These are phyloP conservation scores for Phytophthora parvispora DNA, from an alignment of 352 stramenopile species.

Conservation along the genomic window DNA sequence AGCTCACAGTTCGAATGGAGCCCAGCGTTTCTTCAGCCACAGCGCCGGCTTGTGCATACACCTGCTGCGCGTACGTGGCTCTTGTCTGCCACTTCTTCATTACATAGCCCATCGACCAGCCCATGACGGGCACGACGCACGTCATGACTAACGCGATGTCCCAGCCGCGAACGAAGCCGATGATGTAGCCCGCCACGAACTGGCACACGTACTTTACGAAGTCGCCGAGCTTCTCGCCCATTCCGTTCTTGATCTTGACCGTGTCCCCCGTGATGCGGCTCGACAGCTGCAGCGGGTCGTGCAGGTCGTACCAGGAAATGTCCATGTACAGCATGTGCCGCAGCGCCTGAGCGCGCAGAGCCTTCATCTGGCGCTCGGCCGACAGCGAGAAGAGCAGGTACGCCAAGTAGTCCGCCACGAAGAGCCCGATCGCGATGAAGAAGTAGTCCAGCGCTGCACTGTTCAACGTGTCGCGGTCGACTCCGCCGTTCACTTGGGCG, in stretches of 20 bases:
- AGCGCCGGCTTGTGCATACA: slow-evolving; percentile 53
- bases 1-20: slow-evolving; percentile 50
- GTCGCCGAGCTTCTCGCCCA: slow-evolving; percentile 56
- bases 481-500: slow-evolving; percentile 26
- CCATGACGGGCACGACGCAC: slow-evolving; percentile 49
- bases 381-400: slow-evolving; percentile 24
- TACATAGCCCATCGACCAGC: too few relatives aligned
- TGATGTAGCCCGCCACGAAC: slow-evolving; percentile 48
- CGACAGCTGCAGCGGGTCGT: slow-evolving; percentile 43
- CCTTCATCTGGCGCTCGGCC: slow-evolving; percentile 51
- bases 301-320: slow-evolving; percentile 51
- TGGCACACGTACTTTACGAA: slow-evolving; percentile 40
- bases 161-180: slow-evolving; percentile 50
- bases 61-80: slow-evolving; percentile 32
- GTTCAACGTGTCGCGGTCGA: slow-evolving; percentile 36
- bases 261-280: slow-evolving; percentile 51
- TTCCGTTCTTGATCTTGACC: slow-evolving; percentile 60
- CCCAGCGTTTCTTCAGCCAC: slow-evolving; percentile 58
- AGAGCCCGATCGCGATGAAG: slow-evolving; percentile 42
- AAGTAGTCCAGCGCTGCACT: slow-evolving; percentile 37
- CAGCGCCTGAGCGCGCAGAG: slow-evolving; percentile 33
- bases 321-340: slow-evolving; percentile 58
- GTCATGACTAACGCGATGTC: slow-evolving; percentile 54
- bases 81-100: too few relatives aligned
- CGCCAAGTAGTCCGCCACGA: slow-evolving; percentile 26